These are phyloP conservation scores for Fusarium nurragi DNA, from an alignment of 2,329 filamentous ascomycete species.

Conservation along the genomic window DNA sequence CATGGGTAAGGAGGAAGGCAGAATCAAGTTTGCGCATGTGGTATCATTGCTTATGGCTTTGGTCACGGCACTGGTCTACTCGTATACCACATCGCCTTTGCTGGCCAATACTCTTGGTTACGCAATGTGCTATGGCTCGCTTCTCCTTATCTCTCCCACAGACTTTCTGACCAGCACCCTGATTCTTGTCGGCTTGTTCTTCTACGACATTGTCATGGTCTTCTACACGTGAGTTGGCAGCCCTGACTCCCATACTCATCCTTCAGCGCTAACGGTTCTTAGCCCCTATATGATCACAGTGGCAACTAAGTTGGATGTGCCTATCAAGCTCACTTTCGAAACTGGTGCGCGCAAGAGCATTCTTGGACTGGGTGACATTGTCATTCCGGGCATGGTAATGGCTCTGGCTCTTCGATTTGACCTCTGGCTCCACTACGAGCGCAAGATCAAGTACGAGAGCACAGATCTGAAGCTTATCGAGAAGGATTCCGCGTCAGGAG, in stretches of 20 bases:
- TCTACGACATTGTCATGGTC: conserved; percentile 95
- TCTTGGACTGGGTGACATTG: conserved; percentile 93
- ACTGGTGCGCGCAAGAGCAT: conserved; percentile 76
- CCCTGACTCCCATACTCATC: neutral
- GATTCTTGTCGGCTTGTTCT: conserved; percentile 82
- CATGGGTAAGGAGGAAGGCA: conserved; percentile 56
- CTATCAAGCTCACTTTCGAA: conserved; percentile 87
- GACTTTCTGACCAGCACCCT: conserved; percentile 84
- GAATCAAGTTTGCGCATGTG: conserved; percentile 66
- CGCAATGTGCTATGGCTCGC: conserved; percentile 83
- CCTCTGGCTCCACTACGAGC: conserved; percentile 82
- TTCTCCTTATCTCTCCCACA: conserved; percentile 87
- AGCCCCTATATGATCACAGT: conserved; percentile 87
- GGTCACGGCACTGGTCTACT: conserved; percentile 68
- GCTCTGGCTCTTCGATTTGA: conserved; percentile 91
- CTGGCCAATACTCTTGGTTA: conserved; percentile 89
- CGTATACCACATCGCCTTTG: conserved; percentile 66
- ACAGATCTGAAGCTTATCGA: conserved; percentile 49
- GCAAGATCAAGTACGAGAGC: conserved; percentile 64
- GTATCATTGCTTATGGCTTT: conserved; percentile 65
- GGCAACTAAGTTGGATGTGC: conserved; percentile 87
- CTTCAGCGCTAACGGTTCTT: conserved; percentile 32
- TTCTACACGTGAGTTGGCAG: conserved; percentile 74
- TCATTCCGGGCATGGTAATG: conserved; percentile 91
- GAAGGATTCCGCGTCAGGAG: conserved; percentile 47